Conservation (phyloP, 176 grass and related monocot species). For the Saccharum officinarum region DNA sequence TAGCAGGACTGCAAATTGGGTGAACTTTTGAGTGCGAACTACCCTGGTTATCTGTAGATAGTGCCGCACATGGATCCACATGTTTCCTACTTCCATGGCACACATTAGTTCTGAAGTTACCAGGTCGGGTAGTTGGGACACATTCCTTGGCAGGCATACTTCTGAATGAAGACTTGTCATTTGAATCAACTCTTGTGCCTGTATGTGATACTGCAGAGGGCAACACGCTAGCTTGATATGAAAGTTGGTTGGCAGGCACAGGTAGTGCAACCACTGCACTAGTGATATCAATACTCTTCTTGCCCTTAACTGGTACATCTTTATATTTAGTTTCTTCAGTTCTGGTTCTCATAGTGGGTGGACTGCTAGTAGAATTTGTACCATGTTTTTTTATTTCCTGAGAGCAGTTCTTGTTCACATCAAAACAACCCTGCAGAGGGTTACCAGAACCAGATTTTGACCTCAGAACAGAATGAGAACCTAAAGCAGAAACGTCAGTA, state of each 20-base stretch:
- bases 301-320: not conserved
- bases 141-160: constrained; percentile 37
- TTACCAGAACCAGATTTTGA: constrained; percentile 34
- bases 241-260: not conserved
- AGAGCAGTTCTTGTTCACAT: constrained; percentile 10
- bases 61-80: constrained; percentile 26
- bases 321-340: constrained; percentile 27
- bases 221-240: constrained; percentile 32
- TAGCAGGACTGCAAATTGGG: constrained; percentile 32
- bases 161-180: constrained; percentile 22
- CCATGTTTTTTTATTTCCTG: constrained; percentile 14
- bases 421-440: constrained; percentile 24
- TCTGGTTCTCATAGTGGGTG: constrained; percentile 32
- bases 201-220: constrained; percentile 32
- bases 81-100: constrained; percentile 27
- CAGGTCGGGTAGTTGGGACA: constrained; percentile 28
- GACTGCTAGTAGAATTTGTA: constrained; percentile 25
- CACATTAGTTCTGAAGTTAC: constrained; percentile 30
- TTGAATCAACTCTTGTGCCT: constrained; percentile 7
- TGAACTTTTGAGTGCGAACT: constrained; percentile 39
- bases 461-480: constrained; percentile 23
- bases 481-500: constrained; percentile 6
- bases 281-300: constrained; percentile 30
- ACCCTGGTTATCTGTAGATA: constrained; percentile 37
- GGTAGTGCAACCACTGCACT: constrained; percentile 13